Base-by-base conservation (phyloP, 441 rosid species). In the Corymbia citriodora region DNA sequence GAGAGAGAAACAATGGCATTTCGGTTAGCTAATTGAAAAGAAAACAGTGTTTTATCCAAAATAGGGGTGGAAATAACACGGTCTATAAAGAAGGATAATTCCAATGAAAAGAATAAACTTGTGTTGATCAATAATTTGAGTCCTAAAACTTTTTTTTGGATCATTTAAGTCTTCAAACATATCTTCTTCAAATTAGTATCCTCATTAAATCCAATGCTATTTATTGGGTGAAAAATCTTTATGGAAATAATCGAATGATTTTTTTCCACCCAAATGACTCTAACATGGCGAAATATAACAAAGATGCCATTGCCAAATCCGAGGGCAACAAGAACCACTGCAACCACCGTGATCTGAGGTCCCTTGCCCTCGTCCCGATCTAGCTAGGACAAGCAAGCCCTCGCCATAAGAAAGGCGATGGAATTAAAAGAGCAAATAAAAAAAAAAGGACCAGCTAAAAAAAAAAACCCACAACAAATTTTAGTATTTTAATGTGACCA, bases 11-110 rank as follows among this genome's bases (percentile, higher is more conserved):
- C 25, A 74, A 40, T 74, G 3, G 2, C 40, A 10, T 21, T 40
- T 21, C 9, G 11, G 8, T 45, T 1, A 21, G 29, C 12, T 74
- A 74, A 74, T 21, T 3, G 27, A 40, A 72, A 45, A 74, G 31
- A 72, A 3, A 3, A 2, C 0, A 40, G 2, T 3, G 4, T 45
- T 0, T 79, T 40, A 40, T 8, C n/a, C 15, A 21, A 23, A 23
- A 40, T 40, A 40, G 10, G 14, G 9, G 6, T 40, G n/a, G 29
- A 40, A 74, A 11, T 74, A 74, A 12, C 0, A 0, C 3, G 0
- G 6, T 7, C 2, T 3, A 21, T 3, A 45, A 12, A 40, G 25
- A 11, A 12, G 36, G 83, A 74, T 40, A 40, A 74, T 40, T 72
- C 10, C 25, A 0, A 45, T 3, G 16, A 33, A 74, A 72, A 3